Base-by-base conservation (phyloP, 192 early-diverging fungal genomes). In the Phycomyces nitens region DNA sequence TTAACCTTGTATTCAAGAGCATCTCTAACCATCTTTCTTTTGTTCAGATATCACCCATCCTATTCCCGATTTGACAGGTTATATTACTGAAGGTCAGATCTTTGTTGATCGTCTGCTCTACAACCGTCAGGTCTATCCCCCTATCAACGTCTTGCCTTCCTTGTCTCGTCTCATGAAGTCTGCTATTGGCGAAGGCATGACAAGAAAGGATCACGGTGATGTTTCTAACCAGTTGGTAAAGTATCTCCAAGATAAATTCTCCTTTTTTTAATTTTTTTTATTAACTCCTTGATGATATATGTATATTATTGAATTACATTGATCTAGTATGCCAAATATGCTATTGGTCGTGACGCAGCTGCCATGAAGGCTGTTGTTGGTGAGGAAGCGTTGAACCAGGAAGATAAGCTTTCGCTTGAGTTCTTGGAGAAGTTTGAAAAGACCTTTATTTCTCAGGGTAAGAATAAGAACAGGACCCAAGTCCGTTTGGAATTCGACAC, bases 311-410 rank as follows among this genome's bases (percentile, higher is more conserved):
- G n/a, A n/a, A 24, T 51, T 58, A 49, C 21, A 58, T 39, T 39
- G 5, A 23, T 53, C 3, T 59, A 88, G 74, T 99, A 99, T 74
- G 97, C 97, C 62, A 99, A 99, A 77, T 99, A 99, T 74, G 97
- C 97, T 24, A 99, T 99, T 79, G 97, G 97, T 64, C 82, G 91
- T 64, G 97, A 99, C 71, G 97, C 97, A 1, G 93, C 95, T 16
- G 91, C 97, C 18, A 99, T 99, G 97, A 99, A 99, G 83, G 97
- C 97, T 26, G 97, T 99, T 26, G 97, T 99, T 41, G 97, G 97
- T 76, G 97, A 99, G 73, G 97, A 99, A 70, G 97, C 97, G 5
- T 75, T 99, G 74, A 97, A 94, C 74, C 92, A 91, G 59, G 97
- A 99, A 77, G 97, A 99, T 66, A 99, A 99, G 72, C 83, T 99